Conservation (phyloP, 805 yeast genomes). For the Hanseniaspora hatyaiensis region DNA sequence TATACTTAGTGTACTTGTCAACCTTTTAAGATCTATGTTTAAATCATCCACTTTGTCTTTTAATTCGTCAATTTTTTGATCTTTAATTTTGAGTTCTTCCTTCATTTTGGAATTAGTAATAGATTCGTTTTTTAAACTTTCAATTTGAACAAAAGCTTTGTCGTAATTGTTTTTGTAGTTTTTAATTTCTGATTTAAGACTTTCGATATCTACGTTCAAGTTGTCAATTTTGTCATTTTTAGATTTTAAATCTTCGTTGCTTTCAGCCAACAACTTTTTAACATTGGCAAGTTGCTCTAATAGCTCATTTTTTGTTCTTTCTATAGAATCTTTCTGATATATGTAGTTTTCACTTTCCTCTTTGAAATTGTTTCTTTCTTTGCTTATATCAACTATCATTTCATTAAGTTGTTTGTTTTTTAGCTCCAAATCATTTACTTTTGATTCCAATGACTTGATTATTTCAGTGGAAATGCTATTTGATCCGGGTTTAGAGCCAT, state of each 20-base stretch:
- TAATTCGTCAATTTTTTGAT: conserved; percentile 1
- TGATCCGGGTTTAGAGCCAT: not conserved
- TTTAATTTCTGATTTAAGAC: not conserved
- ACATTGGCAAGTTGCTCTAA: conserved; percentile 19
- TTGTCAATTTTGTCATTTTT: not conserved
- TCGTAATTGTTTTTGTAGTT: conserved; percentile 1
- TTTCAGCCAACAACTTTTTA: not conserved
- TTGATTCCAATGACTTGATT: not conserved
- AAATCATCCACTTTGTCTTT: conserved; percentile 5
- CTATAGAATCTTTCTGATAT: conserved; percentile 16
- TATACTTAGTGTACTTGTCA: conserved; percentile 10
- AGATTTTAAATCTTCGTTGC: not conserved
- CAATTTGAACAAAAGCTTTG: conserved; percentile 4
- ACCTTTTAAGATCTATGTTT: conserved; percentile 3
- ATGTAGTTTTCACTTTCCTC: conserved; percentile 19
- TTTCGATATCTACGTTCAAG: not conserved
- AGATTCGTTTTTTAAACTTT: conserved; percentile 15
- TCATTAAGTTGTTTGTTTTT: not conserved
- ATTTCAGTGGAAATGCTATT: not conserved
- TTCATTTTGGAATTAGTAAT: conserved; percentile 16
- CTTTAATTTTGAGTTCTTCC: conserved; percentile 3
- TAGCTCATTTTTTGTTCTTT: conserved; percentile 13
- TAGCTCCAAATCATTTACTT: not conserved
- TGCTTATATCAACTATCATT: conserved; percentile 1
- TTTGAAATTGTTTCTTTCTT: conserved; percentile 17